These are phyloP conservation scores for Backusella macrospora DNA, from an alignment of 192 early-diverging fungal species.

Conservation along the genomic window DNA sequence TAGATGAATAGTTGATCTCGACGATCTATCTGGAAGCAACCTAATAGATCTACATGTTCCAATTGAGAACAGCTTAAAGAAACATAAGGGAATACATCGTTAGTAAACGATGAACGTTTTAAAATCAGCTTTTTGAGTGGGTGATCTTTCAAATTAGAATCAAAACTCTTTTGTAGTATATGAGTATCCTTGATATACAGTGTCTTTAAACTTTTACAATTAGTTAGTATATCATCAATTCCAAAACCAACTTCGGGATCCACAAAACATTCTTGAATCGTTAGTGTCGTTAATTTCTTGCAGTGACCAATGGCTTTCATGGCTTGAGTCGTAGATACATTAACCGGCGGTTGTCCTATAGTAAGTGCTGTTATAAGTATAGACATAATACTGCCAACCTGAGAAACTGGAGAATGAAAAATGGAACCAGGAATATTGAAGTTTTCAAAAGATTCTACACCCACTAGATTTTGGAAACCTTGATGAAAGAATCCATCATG, in stretches of 20 bases:
- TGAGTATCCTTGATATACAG: constrained; percentile 19
- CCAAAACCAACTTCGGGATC: background rate
- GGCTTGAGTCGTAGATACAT: background rate
- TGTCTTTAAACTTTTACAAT: background rate
- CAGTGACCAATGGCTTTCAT: constrained; percentile 16
- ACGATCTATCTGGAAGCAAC: constrained; percentile 16
- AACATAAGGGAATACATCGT: constrained; percentile 1
- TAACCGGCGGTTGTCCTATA: constrained; percentile 1
- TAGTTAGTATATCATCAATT: background rate
- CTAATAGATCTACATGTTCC: background rate
- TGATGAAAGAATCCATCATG: background rate
- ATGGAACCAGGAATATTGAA: constrained; percentile 8
- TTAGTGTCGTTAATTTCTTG: background rate
- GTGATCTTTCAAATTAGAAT: background rate
- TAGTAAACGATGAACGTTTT: constrained; percentile 10
- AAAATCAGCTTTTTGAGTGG: constrained; percentile 11
- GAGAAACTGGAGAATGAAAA: background rate
- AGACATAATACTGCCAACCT: background rate
- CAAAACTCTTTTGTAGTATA: background rate
- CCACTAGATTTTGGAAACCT: background rate
- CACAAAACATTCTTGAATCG: constrained; percentile 12
- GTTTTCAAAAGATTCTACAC: background rate
- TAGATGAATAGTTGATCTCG: constrained; percentile 14
- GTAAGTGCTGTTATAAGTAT: constrained; percentile 5
- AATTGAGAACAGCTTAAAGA: background rate